Conservation (phyloP, 352 stramenopile species). For the Pythium scleroteichum region DNA sequence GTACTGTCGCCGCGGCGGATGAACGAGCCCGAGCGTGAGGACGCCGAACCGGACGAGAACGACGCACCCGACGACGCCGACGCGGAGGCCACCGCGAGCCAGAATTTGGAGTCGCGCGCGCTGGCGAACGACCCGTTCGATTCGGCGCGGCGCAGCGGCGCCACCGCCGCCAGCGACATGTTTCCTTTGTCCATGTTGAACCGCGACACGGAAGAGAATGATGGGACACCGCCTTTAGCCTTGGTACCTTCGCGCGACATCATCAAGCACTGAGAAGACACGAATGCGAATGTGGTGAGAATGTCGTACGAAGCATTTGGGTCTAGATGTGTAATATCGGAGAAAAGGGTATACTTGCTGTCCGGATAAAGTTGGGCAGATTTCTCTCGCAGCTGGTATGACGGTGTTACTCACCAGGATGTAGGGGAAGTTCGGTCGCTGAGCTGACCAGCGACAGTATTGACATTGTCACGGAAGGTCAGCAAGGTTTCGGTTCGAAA, state of each 20-base stretch:
- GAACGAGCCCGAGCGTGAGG: slow-evolving; percentile 7
- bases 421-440: too few relatives aligned
- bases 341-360: too few relatives aligned
- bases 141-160: slow-evolving; percentile 4
- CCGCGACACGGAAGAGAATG: background rate
- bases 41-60: slow-evolving; percentile 9
- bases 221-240: background rate
- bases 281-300: background rate
- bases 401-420: too few relatives aligned
- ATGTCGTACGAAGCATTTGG: background rate
- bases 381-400: too few relatives aligned
- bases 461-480: too few relatives aligned
- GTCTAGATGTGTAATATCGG: background rate
- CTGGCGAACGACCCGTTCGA: slow-evolving; percentile 48
- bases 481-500: too few relatives aligned
- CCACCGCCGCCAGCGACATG: background rate
- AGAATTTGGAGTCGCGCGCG: slow-evolving; percentile 68
- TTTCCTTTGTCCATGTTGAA: slow-evolving; percentile 1
- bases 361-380: too few relatives aligned
- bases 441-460: too few relatives aligned
- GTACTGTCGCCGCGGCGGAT: background rate
- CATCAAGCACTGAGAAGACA: background rate
- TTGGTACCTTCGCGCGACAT: slow-evolving; percentile 4
- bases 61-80: slow-evolving; percentile 35
- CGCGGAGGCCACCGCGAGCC: slow-evolving; percentile 48